Percentiles rank a stretch among this genome's conserved stretches.
Conservation (phyloP, 192 early-diverging fungal species). For the Coemansia sp. region DNA sequence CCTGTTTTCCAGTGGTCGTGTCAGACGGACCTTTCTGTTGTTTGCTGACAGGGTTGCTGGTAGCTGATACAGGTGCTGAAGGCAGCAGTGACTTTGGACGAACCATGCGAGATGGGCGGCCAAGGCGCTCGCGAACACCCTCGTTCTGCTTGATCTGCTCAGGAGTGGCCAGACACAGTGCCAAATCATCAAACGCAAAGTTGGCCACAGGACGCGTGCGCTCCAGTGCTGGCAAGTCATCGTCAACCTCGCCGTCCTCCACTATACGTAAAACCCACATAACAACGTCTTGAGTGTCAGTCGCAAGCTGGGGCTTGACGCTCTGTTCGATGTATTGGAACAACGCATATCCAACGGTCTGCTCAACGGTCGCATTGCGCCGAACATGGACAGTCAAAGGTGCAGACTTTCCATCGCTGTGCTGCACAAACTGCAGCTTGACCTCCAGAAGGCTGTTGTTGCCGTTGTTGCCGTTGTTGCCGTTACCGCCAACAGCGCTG, state of each 20-base stretch:
- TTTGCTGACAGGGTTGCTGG: not conserved
- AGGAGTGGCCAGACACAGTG: slow-evolving; percentile 75
- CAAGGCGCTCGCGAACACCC: slow-evolving; percentile 47
- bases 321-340: slow-evolving; percentile 84
- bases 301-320: slow-evolving; percentile 62
- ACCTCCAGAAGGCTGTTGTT: slow-evolving; percentile 56
- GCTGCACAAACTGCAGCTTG: slow-evolving; percentile 64
- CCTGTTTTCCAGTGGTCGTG: not conserved
- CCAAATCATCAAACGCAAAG: slow-evolving; percentile 91
- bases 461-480: slow-evolving; percentile 38
- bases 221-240: slow-evolving; percentile 95
- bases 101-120: slow-evolving; percentile 37
- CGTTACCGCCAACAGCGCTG: slow-evolving; percentile 60
- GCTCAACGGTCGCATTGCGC: slow-evolving; percentile 81
- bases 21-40: not conserved
- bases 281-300: slow-evolving; percentile 64
- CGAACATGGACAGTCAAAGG: slow-evolving; percentile 73
- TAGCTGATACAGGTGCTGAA: not conserved
- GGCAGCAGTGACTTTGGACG: slow-evolving; percentile 28
- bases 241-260: slow-evolving; percentile 95
- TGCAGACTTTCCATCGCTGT: slow-evolving; percentile 40
- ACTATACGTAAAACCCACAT: slow-evolving; percentile 91
- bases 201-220: slow-evolving; percentile 80
- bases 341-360: slow-evolving; percentile 91
- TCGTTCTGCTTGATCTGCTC: slow-evolving; percentile 66